A percentile compares a stretch with the other conserved stretches of the same genome.
These are phyloP conservation scores for Ustilago vetiveriae DNA, from an alignment of 1,284 basidiomycete genomes.

Conservation along the genomic window DNA sequence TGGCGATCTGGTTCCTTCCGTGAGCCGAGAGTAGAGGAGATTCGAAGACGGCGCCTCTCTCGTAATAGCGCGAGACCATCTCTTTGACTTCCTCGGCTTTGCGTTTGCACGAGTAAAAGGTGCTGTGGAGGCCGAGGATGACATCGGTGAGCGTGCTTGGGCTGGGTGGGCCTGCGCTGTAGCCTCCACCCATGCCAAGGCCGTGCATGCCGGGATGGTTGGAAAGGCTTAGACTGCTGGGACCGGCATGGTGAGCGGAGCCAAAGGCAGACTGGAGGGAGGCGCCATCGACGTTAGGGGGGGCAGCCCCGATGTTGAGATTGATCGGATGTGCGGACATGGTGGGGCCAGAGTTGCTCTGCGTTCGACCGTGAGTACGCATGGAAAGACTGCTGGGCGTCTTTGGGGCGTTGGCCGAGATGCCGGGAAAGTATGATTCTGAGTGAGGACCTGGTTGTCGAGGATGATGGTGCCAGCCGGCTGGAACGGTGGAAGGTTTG, in stretches of 20 bases:
- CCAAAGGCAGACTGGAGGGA: constrained; percentile 31
- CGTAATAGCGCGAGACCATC: constrained; percentile 64
- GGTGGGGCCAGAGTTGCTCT: constrained; percentile 25
- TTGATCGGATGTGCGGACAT: constrained; percentile 23
- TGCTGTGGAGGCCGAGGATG: constrained; percentile 63
- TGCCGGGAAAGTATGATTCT: constrained; percentile 52
- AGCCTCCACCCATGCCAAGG: constrained; percentile 28
- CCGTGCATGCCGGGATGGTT: constrained; percentile 32
- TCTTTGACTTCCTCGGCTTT: constrained; percentile 60
- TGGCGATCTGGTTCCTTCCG: constrained; percentile 62
- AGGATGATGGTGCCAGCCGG: constrained; percentile 48
- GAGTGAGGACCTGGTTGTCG: constrained; percentile 49
- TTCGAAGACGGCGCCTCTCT: constrained; percentile 63
- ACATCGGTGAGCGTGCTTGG: constrained; percentile 66
- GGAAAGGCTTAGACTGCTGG: constrained; percentile 38
- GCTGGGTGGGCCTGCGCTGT: constrained; percentile 53
- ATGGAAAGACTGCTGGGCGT: constrained; percentile 38
- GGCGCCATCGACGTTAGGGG: constrained; percentile 27
- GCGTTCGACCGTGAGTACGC: constrained; percentile 30
- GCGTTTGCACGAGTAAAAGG: constrained; percentile 64
- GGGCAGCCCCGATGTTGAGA: constrained; percentile 22
- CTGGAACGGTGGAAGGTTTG: constrained; percentile 17
- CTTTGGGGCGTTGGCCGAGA: constrained; percentile 22
- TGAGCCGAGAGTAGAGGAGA: constrained; percentile 62
- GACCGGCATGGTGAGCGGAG: constrained; percentile 12